Base-by-base conservation (phyloP, 83 land plant species). In the Thuja plicata region DNA sequence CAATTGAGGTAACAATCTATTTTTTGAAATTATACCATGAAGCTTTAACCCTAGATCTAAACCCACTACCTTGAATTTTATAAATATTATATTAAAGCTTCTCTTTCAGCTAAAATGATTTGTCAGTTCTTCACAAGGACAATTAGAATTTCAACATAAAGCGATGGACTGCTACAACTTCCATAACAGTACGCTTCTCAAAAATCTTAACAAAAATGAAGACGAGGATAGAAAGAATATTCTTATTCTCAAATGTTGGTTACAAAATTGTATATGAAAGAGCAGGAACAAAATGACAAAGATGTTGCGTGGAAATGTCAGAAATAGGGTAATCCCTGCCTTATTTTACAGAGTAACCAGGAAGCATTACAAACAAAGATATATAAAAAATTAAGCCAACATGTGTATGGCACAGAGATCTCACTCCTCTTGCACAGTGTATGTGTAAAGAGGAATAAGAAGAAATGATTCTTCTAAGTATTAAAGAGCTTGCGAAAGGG, bases 401-500 rank as follows among this genome's bases (percentile, higher is more conserved):
- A 38, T 21, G 19, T 17, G 66, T 8, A 78, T 38, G 24, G 82
- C 82, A 78, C 24, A 78, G 45, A 38, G 27, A 30, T 74, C 38
- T 32, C 82, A 17, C 10, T 78, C 2, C 38, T 40, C 41, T 38
- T 78, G 24, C 38, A 21, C 27, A 78, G 8, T 45, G 17, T 77
- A 41, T 76, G 15, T 77, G 38, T 38, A 77, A 38, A 15, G 40
- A 77, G 82, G 43, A 38, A 78, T 38, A 38, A 16, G 45, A 78
- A 78, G 82, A 78, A 38, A 78, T 78, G 43, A 88, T 50, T 9
- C n/a, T 86, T 19, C 77, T 84, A 96, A 66, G 95, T 88, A 62
- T 94, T 96, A 90, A 95, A 96, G 11, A 97, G 95, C 88, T 95
- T 96, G 73, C 98, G 87, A 86, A 96, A 94, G 52, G 98, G 94